Conservation (phyloP, 1,139 yeast species). For the Blastobotrys capitulatus region DNA sequence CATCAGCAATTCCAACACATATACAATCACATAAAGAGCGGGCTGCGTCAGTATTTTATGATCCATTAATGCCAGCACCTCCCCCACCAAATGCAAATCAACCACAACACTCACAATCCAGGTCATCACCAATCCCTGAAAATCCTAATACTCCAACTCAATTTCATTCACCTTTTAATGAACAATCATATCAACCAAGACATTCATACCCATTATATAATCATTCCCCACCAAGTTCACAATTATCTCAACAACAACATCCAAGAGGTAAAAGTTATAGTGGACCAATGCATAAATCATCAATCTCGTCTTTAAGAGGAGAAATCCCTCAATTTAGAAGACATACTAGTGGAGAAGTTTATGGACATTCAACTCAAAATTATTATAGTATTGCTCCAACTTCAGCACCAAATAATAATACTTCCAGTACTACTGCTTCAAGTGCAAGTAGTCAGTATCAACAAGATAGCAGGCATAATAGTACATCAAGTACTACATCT, state of each 20-base stretch:
- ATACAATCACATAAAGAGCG: slow-evolving; percentile 21
- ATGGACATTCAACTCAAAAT: neutral
- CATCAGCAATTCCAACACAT: neutral
- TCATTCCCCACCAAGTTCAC: slow-evolving; percentile 10
- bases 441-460: neutral
- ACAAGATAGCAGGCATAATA: neutral
- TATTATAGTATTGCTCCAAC: neutral
- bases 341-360: slow-evolving; percentile 26
- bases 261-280: slow-evolving; percentile 11
- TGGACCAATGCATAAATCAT: slow-evolving; percentile 9
- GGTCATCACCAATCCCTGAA: neutral
- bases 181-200: neutral
- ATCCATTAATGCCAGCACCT: slow-evolving; percentile 26
- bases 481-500: slow-evolving; percentile 2
- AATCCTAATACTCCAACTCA: neutral
- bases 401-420: neutral
- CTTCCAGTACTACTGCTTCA: neutral
- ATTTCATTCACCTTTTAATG: neutral
- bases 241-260: slow-evolving; percentile 17
- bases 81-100: neutral
- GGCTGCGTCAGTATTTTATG: slow-evolving; percentile 26
- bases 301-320: slow-evolving; percentile 3
- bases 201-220: neutral
- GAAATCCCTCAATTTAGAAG: slow-evolving; percentile 19
- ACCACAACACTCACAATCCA: neutral